Evolutionary conservation across 257 asterid species (phyloP), one percentile per base, ranked within the genome.

Genomic region (Nicotiana sylvestris): DNA sequence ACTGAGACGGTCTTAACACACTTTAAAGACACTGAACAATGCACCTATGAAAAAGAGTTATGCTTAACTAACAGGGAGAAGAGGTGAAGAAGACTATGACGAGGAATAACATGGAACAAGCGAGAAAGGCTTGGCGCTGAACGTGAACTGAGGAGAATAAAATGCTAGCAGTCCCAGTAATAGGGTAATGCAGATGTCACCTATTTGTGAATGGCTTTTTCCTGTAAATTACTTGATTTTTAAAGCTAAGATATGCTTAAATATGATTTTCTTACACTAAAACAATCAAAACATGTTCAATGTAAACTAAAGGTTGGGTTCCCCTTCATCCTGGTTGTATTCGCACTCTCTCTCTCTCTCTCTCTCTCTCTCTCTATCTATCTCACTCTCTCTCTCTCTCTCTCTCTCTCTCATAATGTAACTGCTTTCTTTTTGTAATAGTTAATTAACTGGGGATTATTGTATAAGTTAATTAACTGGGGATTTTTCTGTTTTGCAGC

Each of bases 401-500:
- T 68, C 78, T 67, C 6, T 35, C 4, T 35, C 4, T 68, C 18
- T 9, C 0, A 37, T 46, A 72, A 72, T 72, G 21, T 33, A 46
- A 49, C 80, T 25, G 43, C 29, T 74, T n/a, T 1, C 64, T 51
- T 55, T 51, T 76, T 7, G 27, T 76, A 7, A 51, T 15, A 27
- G 30, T 27, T 76, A 13, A 51, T 27, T 76, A 3, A 80, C 77
- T 76, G 70, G 13, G 7, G 11, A 21, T 57, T 25, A 21, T 72
- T 25, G 13, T 72, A 46, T 25, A 3, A 25, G 27, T 25, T 72
- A 11, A 49, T 46, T 72, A 13, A 80, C 76, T 74, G 69, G 18
- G 15, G 10, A 39, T 66, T 25, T 51, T 76, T 5, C 39, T n/a
- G 79, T 9, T 68, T 51, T 88, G 87, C 87, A 88, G 90, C 87